Evolutionary conservation across 306 rosid genomes (phyloP).

Genomic region (barrel medic (Medicago truncatula)): MtrunA17r5.0-ANR NC_053044.1:36298501-36299000

Average conservation of each 20-base stretch:
- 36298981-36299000: too few species aligned
- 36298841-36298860: too few species aligned
- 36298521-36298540: conserved; percentile 95
- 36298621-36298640: conserved; percentile 47
- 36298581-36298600: conserved; percentile 48
- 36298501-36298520: conserved; percentile 95
- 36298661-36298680: conserved; percentile 36
- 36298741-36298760: background rate
- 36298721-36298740: background rate
- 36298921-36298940: too few species aligned
- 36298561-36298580: conserved; percentile 38
- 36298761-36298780: background rate
- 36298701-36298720: background rate
- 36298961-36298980: too few species aligned
- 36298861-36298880: too few species aligned
- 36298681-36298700: conserved; percentile 35
- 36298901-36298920: too few species aligned
- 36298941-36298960: too few species aligned
- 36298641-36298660: conserved; percentile 42
- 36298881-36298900: too few species aligned
- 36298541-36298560: conserved; percentile 88
- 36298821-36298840: too few species aligned
- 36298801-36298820: background rate
- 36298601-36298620: conserved; percentile 48
- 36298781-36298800: background rate